phyloP scores from a whole-genome alignment of 805 yeast genomes.

The Kuraishia floccosa region DNA sequence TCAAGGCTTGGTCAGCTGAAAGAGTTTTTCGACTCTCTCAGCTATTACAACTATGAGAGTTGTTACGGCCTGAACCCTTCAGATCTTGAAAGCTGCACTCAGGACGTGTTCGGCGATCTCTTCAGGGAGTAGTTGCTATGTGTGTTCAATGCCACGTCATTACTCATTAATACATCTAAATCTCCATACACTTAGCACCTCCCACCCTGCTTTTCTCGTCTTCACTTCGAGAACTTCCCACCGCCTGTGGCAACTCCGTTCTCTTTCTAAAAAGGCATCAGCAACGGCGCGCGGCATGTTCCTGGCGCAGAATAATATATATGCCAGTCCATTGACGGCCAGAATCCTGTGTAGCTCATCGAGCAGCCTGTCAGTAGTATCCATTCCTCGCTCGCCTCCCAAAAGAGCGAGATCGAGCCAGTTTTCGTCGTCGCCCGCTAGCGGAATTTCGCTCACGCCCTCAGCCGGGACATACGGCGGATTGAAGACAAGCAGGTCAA shows the following conservation, averaged over 20 bases:
- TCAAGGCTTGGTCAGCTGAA: conserved; percentile 35
- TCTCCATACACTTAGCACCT: conserved; percentile 66
- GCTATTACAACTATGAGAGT: conserved; percentile 55
- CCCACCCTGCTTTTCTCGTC: conserved; percentile 91
- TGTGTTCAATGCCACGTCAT: neutral
- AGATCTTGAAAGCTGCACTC: conserved; percentile 34
- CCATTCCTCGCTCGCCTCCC: conserved; percentile 92
- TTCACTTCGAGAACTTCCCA: conserved; percentile 18
- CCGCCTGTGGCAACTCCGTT: neutral
- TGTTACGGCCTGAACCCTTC: conserved; percentile 37
- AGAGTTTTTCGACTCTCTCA: conserved; percentile 54
- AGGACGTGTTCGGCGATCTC: conserved; percentile 52
- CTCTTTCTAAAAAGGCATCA: conserved; percentile 23
- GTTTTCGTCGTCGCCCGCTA: conserved; percentile 30
- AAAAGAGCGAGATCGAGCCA: conserved; percentile 88
- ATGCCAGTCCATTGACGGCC: conserved; percentile 62
- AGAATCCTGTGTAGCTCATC: conserved; percentile 40
- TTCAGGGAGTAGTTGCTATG: conserved; percentile 11
- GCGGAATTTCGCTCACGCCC: conserved; percentile 51
- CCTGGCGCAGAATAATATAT: conserved; percentile 83
- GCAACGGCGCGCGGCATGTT: conserved; percentile 65
- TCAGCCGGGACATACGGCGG: conserved; percentile 97
- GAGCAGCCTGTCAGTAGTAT: conserved; percentile 58
- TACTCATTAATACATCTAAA: too few species aligned
- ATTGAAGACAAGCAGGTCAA: conserved; percentile 78